Percentiles rank a stretch among this genome's conserved stretches.
Evolutionary conservation across 1,284 basidiomycete genomes (phyloP).

Genomic region (Ganoderma leucocontextum): DNA sequence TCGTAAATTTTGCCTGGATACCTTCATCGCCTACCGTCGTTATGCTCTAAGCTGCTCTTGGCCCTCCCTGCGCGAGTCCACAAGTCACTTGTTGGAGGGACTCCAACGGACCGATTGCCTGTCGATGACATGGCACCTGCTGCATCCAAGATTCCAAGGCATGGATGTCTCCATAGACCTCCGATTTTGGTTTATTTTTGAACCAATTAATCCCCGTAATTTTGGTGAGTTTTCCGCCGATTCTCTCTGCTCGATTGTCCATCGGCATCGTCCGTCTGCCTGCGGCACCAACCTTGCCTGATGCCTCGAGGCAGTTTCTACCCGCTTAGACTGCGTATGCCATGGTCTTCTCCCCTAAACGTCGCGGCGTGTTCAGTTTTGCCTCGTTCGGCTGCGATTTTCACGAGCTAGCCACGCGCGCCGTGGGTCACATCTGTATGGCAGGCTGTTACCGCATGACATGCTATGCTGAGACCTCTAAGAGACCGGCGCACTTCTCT

Average conservation of each 20-base stretch:
- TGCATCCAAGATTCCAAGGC: not conserved
- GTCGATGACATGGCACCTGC: not conserved
- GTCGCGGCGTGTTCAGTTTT: not conserved
- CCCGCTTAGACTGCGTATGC: not conserved
- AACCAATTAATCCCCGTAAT: not conserved
- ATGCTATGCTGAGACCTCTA: constrained; percentile 4
- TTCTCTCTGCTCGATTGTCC: not conserved
- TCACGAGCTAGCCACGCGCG: not conserved
- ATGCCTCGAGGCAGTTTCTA: not conserved
- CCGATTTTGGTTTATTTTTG: not conserved
- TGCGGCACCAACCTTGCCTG: not conserved
- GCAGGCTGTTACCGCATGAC: not conserved
- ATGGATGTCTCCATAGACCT: not conserved
- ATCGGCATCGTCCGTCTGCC: not conserved
- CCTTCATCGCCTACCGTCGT: not conserved
- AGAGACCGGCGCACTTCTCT: constrained; percentile 1
- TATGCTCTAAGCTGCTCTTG: not conserved
- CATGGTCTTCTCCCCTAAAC: not conserved
- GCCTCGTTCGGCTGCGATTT: not conserved
- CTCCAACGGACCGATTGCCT: not conserved
- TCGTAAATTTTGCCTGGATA: not conserved
- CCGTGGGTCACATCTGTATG: not conserved
- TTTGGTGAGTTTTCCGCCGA: not conserved
- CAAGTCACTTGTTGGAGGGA: not conserved
- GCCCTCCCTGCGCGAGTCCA: not conserved